These are phyloP conservation scores for Omphalotus guepiniiformis DNA, from an alignment of 768 basidiomycete genomes.

Conservation along the genomic window DNA sequence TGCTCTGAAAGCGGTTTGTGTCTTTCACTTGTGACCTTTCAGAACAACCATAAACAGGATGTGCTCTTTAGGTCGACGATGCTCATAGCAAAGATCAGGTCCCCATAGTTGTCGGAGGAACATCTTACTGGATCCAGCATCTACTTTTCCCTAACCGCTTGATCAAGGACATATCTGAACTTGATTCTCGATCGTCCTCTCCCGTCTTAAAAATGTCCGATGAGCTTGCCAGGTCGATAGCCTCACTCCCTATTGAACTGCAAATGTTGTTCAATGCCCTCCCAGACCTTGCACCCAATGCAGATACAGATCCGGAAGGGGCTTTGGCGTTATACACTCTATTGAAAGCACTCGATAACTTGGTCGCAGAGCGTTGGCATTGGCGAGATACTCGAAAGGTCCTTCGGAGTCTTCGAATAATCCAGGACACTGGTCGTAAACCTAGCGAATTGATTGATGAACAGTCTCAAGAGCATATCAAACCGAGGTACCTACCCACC, in stretches of 20 bases:
- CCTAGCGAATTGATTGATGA: conserved; percentile 67
- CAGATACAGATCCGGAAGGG: conserved; percentile 46
- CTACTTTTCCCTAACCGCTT: conserved; percentile 85
- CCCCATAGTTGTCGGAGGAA: conserved; percentile 93
- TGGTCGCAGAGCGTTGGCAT: conserved; percentile 84
- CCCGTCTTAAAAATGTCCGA: conserved; percentile 23
- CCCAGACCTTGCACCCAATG: conserved; percentile 56
- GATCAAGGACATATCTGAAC: conserved; percentile 23
- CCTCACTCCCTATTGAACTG: conserved; percentile 43
- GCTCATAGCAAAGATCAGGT: conserved; percentile 59
- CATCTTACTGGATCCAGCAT: conserved; percentile 97
- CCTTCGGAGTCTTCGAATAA: conserved; percentile 69
- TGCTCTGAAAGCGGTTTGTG: conserved; percentile 70
- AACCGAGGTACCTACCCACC: conserved; percentile 45
- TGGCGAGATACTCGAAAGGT: conserved; percentile 95
- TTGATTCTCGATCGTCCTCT: background rate
- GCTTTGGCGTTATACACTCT: conserved; percentile 66
- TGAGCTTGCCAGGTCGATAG: conserved; percentile 37
- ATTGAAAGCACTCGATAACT: conserved; percentile 64
- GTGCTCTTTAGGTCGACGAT: conserved; percentile 59
- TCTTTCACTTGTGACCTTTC: background rate
- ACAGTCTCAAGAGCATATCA: conserved; percentile 42
- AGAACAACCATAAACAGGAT: conserved; percentile 6
- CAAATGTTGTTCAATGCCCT: conserved; percentile 49
- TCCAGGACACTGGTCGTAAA: conserved; percentile 61